These are phyloP conservation scores for Trichosporon asahii DNA, from an alignment of 1,284 basidiomycete genomes.

Conservation along the genomic window DNA sequence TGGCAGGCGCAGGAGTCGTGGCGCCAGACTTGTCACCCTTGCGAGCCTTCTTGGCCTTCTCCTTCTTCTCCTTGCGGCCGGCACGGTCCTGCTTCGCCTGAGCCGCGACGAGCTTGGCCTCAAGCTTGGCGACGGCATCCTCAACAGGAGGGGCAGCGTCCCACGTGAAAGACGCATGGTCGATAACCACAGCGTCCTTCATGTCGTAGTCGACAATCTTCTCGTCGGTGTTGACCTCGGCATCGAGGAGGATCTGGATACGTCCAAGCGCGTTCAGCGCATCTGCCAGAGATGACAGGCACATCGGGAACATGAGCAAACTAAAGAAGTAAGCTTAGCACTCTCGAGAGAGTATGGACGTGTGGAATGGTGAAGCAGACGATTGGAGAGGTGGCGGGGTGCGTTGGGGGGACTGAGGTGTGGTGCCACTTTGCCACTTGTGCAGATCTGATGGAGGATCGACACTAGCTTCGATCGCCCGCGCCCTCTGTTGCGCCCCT, in stretches of 20 bases:
- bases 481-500: too few relatives aligned
- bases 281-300: constrained; percentile 72
- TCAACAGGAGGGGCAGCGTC: constrained; percentile 64
- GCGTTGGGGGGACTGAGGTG: too few relatives aligned
- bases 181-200: constrained; percentile 62
- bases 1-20: constrained; percentile 16
- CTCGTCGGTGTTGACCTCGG: constrained; percentile 64
- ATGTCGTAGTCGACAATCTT: constrained; percentile 55
- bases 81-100: constrained; percentile 21
- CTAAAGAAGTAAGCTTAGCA: not conserved
- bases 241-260: constrained; percentile 68
- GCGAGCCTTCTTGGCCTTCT: constrained; percentile 4
- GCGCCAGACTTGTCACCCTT: constrained; percentile 11
- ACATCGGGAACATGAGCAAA: constrained; percentile 60
- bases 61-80: constrained; percentile 3
- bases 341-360: not conserved
- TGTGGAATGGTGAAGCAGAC: not conserved
- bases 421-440: too few relatives aligned
- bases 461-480: too few relatives aligned
- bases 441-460: too few relatives aligned
- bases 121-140: constrained; percentile 49
- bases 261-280: constrained; percentile 70
- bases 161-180: constrained; percentile 75
- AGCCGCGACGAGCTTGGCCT: constrained; percentile 39
- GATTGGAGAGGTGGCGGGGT: too few relatives aligned